Percentiles rank a stretch among this genome's conserved stretches.
Conservation (phyloP, 768 basidiomycete species). For the Imleria badia region DNA sequence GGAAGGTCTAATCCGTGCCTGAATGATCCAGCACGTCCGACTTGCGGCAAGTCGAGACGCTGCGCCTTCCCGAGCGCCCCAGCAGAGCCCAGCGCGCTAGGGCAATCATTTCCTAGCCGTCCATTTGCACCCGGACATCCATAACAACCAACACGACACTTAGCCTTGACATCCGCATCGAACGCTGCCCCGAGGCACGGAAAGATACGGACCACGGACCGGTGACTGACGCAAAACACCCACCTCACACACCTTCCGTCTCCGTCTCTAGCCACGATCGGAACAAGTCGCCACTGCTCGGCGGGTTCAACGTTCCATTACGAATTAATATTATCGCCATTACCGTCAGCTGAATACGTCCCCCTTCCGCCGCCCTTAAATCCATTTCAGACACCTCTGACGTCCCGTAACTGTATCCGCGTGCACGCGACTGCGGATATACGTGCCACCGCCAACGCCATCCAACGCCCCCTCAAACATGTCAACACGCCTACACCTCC, state of each 20-base stretch:
- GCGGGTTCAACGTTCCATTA: background rate
- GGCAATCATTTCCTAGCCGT: background rate
- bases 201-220: slow-evolving; percentile 9
- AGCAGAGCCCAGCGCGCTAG: too few species aligned
- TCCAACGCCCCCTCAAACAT: slow-evolving; percentile 5
- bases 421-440: background rate
- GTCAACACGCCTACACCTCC: background rate
- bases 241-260: background rate
- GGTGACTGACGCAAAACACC: background rate
- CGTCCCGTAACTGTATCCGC: background rate
- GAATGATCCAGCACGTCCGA: background rate
- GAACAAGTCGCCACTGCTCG: slow-evolving; percentile 5
- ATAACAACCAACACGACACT: slow-evolving; percentile 13
- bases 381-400: background rate
- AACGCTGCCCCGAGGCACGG: slow-evolving; percentile 1
- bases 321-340: background rate
- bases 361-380: background rate
- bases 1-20: slow-evolving; percentile 6
- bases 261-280: slow-evolving; percentile 5
- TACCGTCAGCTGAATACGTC: background rate
- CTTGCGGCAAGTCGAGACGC: too few species aligned
- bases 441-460: slow-evolving; percentile 4
- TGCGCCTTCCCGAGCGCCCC: too few species aligned
- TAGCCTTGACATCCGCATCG: slow-evolving; percentile 1
- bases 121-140: slow-evolving; percentile 5